Conservation (phyloP, 1,284 basidiomycete species). For the Tetrapyrgos nigripes region DNA sequence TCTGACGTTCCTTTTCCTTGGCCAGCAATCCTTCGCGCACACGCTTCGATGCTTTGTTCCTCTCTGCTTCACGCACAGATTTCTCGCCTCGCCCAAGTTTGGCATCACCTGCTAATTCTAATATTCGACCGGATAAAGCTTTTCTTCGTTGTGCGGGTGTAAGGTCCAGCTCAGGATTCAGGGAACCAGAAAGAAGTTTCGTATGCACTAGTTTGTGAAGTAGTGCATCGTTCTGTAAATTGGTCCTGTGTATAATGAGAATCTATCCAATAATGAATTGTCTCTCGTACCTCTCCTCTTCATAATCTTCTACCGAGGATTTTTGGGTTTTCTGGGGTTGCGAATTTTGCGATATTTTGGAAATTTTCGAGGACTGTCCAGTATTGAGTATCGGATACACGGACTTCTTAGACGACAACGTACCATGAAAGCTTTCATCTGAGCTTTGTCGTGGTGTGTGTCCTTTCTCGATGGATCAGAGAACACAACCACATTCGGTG, state of each 20-base stretch:
- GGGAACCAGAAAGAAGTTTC: conserved; percentile 72
- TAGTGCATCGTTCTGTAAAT: conserved; percentile 75
- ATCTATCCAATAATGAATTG: background rate
- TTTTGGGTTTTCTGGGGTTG: conserved; percentile 4
- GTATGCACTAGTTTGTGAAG: conserved; percentile 82
- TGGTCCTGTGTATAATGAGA: conserved; percentile 52
- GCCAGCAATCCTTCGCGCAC: conserved; percentile 70
- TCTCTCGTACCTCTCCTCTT: conserved; percentile 52
- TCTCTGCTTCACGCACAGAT: conserved; percentile 61
- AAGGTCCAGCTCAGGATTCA: conserved; percentile 63
- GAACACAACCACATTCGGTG: conserved; percentile 64
- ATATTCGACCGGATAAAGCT: conserved; percentile 74
- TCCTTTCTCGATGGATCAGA: conserved; percentile 42
- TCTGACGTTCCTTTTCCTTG: conserved; percentile 63
- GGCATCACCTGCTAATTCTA: conserved; percentile 68
- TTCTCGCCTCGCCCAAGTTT: conserved; percentile 78
- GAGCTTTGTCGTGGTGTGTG: conserved; percentile 40
- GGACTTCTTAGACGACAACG: conserved; percentile 21
- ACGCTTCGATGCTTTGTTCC: conserved; percentile 69
- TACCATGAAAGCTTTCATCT: conserved; percentile 78
- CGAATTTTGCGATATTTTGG: conserved; percentile 47
- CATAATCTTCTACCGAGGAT: conserved; percentile 36
- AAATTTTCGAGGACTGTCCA: conserved; percentile 76
- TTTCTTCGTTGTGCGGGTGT: conserved; percentile 71
- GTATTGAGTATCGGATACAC: background rate